These are phyloP conservation scores for Thalassiosira tumida DNA, from an alignment of 352 stramenopile genomes.

Conservation along the genomic window DNA sequence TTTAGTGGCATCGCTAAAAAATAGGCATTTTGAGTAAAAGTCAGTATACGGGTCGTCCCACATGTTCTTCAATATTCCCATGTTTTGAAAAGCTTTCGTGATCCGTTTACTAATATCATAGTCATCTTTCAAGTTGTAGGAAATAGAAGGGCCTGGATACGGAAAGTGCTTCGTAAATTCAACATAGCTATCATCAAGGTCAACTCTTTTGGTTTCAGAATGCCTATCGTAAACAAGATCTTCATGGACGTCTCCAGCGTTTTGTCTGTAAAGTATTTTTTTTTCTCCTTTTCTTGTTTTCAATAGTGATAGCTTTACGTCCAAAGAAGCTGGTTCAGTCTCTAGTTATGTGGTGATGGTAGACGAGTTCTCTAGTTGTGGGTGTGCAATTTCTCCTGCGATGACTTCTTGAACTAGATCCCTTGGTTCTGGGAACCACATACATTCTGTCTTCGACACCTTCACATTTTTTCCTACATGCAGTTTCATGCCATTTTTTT, in stretches of 20 bases:
- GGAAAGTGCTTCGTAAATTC: not conserved
- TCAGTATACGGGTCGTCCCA: not conserved
- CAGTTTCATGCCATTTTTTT: constrained; percentile 17
- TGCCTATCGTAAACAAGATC: not conserved
- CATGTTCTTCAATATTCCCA: not conserved
- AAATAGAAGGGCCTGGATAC: not conserved
- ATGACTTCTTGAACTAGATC: too few relatives aligned
- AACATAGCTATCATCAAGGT: not conserved
- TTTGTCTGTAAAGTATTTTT: constrained; percentile 9
- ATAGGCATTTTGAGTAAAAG: not conserved
- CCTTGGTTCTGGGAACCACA: not conserved
- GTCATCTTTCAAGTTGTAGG: not conserved
- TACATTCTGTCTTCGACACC: not conserved
- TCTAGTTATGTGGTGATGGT: not conserved
- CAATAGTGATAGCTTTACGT: not conserved
- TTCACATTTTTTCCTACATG: constrained; percentile 19
- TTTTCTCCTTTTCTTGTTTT: not conserved
- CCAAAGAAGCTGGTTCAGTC: too few relatives aligned
- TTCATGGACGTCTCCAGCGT: not conserved
- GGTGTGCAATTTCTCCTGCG: too few relatives aligned
- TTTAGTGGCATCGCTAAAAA: constrained; percentile 50
- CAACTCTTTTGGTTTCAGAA: not conserved
- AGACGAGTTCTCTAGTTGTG: not conserved
- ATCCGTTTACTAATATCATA: constrained; percentile 9
- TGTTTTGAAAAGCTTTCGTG: not conserved